Conservation (phyloP, 2,329 filamentous ascomycete genomes). For the Colletotrichum chlorophyti region DNA sequence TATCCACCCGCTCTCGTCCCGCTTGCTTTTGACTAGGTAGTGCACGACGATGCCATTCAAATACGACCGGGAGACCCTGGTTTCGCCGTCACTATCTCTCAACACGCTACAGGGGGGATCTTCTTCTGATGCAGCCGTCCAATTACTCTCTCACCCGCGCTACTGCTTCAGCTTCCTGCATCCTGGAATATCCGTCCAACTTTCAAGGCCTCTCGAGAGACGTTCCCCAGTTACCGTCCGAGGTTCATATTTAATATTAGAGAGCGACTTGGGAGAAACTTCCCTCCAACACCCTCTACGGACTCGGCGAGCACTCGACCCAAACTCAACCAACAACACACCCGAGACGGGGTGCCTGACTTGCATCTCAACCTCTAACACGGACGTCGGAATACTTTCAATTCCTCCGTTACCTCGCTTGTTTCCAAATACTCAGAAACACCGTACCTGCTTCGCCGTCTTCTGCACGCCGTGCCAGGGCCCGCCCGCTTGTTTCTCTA, state of each 20-base stretch:
- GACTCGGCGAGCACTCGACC: not conserved
- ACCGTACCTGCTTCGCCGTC: constrained; percentile 26
- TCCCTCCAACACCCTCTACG: not conserved
- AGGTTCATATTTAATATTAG: constrained; percentile 28
- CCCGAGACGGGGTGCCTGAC: constrained; percentile 11
- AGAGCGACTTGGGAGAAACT: constrained; percentile 19
- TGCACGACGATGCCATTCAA: constrained; percentile 13
- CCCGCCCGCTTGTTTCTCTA: constrained; percentile 32
- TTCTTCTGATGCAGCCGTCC: constrained; percentile 9
- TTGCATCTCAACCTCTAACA: constrained; percentile 27
- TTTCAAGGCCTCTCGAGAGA: constrained; percentile 20
- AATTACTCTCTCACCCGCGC: constrained; percentile 22
- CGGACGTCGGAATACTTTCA: constrained; percentile 2
- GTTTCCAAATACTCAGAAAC: constrained; percentile 10
- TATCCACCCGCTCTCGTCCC: constrained; percentile 18
- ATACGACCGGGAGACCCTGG: constrained; percentile 22
- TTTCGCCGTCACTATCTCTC: not conserved
- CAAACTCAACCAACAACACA: constrained; percentile 9
- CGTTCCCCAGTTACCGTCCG: constrained; percentile 22
- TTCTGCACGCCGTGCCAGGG: constrained; percentile 2
- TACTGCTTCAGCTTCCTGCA: constrained; percentile 18
- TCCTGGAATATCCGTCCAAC: constrained; percentile 10
- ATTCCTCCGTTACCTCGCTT: constrained; percentile 25
- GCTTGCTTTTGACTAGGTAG: constrained; percentile 12
- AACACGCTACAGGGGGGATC: not conserved